Conservation (phyloP, 257 asterid species). For the Gentiana macrophylla region DNA sequence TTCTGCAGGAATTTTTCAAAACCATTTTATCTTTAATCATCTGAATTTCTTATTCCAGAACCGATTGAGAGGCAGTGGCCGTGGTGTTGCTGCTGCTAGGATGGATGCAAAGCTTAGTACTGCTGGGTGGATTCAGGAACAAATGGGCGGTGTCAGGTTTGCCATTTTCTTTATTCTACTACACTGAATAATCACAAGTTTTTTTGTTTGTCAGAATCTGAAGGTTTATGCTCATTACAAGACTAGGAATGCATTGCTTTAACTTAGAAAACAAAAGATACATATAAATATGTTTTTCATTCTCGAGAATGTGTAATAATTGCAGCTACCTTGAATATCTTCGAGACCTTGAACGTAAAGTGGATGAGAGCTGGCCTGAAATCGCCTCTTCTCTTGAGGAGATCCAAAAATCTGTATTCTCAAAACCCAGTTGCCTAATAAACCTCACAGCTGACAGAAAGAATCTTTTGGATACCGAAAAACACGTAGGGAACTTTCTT, state of each 20-base stretch:
- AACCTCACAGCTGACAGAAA: constrained; percentile 87
- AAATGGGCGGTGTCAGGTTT: constrained; percentile 98
- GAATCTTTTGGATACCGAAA: constrained; percentile 57
- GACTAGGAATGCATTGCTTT: too few relatives aligned
- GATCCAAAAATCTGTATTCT: constrained; percentile 69
- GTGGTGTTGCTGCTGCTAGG: constrained; percentile 90
- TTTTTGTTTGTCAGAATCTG: too few relatives aligned
- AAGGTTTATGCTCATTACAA: too few relatives aligned
- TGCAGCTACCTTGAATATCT: constrained; percentile 92
- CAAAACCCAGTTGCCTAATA: constrained; percentile 70
- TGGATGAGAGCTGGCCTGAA: constrained; percentile 73
- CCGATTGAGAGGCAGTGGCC: constrained; percentile 97
- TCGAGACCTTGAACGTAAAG: constrained; percentile 61
- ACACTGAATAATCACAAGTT: too few relatives aligned
- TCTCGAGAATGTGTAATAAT: constrained; percentile 5
- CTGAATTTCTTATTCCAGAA: constrained; percentile 42
- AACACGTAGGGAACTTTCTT: constrained; percentile 62
- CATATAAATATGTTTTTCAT: too few relatives aligned
- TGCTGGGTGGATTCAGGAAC: constrained; percentile 96
- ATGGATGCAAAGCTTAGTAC: constrained; percentile 94
- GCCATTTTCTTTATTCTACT: background rate
- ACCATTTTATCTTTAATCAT: constrained; percentile 3
- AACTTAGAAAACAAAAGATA: too few relatives aligned
- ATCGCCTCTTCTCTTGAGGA: constrained; percentile 88
- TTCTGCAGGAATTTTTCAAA: constrained; percentile 3